phyloP scores from a whole-genome alignment of 192 early-diverging fungal genomes.

The Rhizoclosmatium globosum region DNA sequence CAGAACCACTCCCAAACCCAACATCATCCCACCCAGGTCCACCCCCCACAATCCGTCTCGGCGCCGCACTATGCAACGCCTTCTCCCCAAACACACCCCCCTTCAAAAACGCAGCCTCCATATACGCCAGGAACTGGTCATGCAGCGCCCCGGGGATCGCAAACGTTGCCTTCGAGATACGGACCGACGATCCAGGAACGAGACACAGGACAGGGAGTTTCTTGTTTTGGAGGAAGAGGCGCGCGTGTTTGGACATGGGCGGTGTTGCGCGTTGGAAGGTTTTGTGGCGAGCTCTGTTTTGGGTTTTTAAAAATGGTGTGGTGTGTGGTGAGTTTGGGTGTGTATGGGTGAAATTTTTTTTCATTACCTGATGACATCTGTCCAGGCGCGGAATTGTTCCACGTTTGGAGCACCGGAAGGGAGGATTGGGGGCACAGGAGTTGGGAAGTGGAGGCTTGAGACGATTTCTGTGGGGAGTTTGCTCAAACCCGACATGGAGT shows the following conservation, averaged over 20 bases:
- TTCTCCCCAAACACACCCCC: conserved; percentile 28
- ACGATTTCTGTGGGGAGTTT: conserved; percentile 3
- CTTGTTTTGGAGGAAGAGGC: conserved; percentile 20
- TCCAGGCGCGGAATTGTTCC: conserved; percentile 25
- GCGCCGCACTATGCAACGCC: conserved; percentile 13
- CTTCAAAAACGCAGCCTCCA: conserved; percentile 29
- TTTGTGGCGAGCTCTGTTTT: conserved; percentile 6
- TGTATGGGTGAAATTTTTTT: conserved; percentile 1
- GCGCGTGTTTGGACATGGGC: conserved; percentile 34
- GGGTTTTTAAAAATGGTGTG: background rate
- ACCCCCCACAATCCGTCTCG: conserved; percentile 17
- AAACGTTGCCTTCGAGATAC: conserved; percentile 30
- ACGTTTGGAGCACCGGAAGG: conserved; percentile 11
- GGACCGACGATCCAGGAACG: conserved; percentile 16
- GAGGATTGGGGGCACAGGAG: background rate
- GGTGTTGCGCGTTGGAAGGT: conserved; percentile 35
- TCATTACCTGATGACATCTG: conserved; percentile 27
- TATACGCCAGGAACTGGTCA: conserved; percentile 23
- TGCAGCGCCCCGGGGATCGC: conserved; percentile 31
- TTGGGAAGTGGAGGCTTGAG: conserved; percentile 23
- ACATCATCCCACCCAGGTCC: conserved; percentile 23
- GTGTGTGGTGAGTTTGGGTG: background rate
- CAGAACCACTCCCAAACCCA: background rate
- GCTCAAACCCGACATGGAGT: background rate
- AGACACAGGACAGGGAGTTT: conserved; percentile 13